A percentile compares a stretch with the other conserved stretches of the same genome.
These are phyloP conservation scores for Vachellia collinsii DNA, from an alignment of 306 rosid species.

Conservation along the genomic window DNA sequence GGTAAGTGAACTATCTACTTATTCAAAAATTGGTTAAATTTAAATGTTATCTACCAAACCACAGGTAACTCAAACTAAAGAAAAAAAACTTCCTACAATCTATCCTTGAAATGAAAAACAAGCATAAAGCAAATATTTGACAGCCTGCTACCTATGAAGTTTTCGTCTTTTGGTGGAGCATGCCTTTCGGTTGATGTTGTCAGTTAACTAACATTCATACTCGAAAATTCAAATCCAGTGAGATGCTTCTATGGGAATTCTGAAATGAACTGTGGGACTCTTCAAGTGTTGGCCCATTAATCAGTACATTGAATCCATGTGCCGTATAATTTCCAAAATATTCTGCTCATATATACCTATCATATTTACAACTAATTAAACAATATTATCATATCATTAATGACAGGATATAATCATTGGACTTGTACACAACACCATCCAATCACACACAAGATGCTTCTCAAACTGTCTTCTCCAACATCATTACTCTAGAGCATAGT, in stretches of 20 bases:
- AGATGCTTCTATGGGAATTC: neutral
- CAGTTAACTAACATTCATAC: neutral
- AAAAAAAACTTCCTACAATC: neutral
- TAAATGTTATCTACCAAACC: no score
- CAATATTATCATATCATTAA: constrained; percentile 25
- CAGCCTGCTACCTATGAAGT: neutral
- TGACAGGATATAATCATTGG: constrained; percentile 40
- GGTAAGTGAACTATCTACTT: neutral
- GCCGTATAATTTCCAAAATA: constrained; percentile 25
- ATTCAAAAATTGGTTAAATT: no score
- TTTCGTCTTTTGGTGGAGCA: neutral
- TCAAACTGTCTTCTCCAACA: constrained; percentile 29
- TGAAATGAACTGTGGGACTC: neutral
- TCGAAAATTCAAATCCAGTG: neutral
- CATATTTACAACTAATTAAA: neutral
- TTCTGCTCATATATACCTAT: neutral
- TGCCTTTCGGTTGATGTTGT: neutral
- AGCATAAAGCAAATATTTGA: neutral
- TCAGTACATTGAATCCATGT: constrained; percentile 7
- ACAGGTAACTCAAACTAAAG: no score
- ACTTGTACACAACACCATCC: constrained; percentile 34
- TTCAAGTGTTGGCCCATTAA: neutral
- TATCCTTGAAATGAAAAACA: neutral
- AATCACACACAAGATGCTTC: constrained; percentile 28
- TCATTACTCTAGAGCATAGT: constrained; percentile 26